Evolutionary conservation across 345 rosid genomes (phyloP).

Genomic region (Odontarrhena argentea): DNA sequence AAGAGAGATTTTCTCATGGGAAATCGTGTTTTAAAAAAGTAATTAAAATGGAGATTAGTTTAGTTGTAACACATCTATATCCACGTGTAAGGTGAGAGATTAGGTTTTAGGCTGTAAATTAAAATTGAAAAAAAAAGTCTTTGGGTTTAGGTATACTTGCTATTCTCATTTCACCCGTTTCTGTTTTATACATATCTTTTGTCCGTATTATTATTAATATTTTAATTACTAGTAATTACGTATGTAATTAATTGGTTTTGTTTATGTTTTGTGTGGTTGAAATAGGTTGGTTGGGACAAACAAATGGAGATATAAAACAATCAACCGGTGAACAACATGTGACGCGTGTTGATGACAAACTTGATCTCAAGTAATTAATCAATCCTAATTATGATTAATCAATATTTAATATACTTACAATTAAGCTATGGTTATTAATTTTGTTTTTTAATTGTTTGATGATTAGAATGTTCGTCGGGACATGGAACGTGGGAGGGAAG

Average conservation of each 20-base stretch:
- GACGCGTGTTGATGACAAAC: conserved; percentile 40
- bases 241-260: conserved; percentile 13
- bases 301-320: conserved; percentile 37
- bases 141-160: conserved; percentile 44
- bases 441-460: conserved; percentile 10
- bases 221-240: not conserved
- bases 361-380: conserved; percentile 60
- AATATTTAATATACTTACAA: not conserved
- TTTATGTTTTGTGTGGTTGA: conserved; percentile 23
- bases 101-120: conserved; percentile 12
- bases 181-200: conserved; percentile 29
- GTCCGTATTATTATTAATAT: conserved; percentile 2
- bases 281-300: conserved; percentile 56
- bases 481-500: conserved; percentile 94
- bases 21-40: not conserved
- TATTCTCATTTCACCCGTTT: conserved; percentile 34
- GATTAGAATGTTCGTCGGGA: conserved; percentile 82
- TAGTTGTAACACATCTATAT: conserved; percentile 30
- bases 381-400: not conserved
- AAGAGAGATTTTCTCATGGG: conserved; percentile 22
- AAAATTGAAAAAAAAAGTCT: conserved; percentile 25
- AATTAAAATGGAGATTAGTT: conserved; percentile 33
- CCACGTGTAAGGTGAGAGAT: conserved; percentile 47
- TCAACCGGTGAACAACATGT: conserved; percentile 35
- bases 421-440: conserved; percentile 18